phyloP scores from a whole-genome alignment of 129 eudicot genomes.

The sunflower (Helianthus annuus) region DNA sequence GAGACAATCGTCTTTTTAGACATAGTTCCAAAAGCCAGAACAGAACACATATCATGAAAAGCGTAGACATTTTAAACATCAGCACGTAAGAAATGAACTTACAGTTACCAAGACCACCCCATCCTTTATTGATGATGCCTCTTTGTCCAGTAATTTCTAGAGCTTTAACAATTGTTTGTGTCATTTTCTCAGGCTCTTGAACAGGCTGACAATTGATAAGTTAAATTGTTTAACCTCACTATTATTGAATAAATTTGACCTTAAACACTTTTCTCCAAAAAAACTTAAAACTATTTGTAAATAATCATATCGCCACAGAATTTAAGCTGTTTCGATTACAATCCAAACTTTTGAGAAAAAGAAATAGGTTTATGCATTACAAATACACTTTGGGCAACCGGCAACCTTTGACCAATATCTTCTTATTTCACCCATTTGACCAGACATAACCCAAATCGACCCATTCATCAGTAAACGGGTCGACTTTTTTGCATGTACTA shows the following conservation, averaged over 20 bases:
- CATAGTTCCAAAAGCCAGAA: constrained; percentile 4
- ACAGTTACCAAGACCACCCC: constrained; percentile 60
- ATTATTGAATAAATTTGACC: background rate
- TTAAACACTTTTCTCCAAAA: background rate
- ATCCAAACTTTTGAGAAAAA: background rate
- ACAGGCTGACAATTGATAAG: constrained; percentile 68
- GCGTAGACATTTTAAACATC: background rate
- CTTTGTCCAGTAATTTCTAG: constrained; percentile 47
- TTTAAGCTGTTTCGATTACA: background rate
- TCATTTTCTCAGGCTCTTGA: constrained; percentile 94
- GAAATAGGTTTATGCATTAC: background rate
- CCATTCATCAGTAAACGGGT: background rate
- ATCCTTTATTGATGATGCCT: constrained; percentile 48
- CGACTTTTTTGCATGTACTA: background rate
- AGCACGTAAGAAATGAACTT: constrained; percentile 39
- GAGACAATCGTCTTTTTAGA: background rate
- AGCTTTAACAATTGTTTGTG: constrained; percentile 82
- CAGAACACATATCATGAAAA: constrained; percentile 1
- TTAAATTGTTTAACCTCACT: background rate
- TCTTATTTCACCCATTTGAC: background rate
- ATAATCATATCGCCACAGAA: constrained; percentile 2
- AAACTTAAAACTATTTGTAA: background rate
- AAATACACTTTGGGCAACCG: background rate
- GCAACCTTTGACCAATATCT: background rate
- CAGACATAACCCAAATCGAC: background rate